These are phyloP conservation scores for Penstemon newberryi DNA, from an alignment of 257 asterid genomes.

Conservation along the genomic window DNA sequence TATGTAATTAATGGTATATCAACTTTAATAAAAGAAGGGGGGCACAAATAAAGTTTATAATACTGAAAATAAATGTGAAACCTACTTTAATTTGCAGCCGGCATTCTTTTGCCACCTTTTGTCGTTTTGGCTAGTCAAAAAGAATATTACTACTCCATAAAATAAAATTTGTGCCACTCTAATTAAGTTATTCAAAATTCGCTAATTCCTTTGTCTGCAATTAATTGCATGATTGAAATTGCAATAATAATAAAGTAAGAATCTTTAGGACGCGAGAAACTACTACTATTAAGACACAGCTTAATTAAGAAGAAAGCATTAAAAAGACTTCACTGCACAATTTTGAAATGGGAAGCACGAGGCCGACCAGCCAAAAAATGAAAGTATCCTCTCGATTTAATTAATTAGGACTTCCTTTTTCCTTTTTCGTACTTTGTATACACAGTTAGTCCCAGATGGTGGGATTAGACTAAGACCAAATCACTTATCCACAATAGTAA, in stretches of 20 bases:
- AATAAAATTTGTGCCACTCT: too few relatives aligned
- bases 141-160: neutral
- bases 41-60: constrained; percentile 8
- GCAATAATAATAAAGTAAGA: constrained; percentile 1
- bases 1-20: neutral
- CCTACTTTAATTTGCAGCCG: constrained; percentile 28
- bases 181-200: too few relatives aligned
- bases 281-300: neutral
- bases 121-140: neutral
- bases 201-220: too few relatives aligned
- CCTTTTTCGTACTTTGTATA: neutral
- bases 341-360: constrained; percentile 38
- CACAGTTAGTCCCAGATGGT: constrained; percentile 35
- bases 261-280: constrained; percentile 14
- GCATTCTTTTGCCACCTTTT: constrained; percentile 18
- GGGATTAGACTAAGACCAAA: constrained; percentile 29
- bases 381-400: constrained; percentile 13
- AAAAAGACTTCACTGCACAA: constrained; percentile 25
- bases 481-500: too few relatives aligned
- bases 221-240: too few relatives aligned
- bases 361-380: constrained; percentile 41
- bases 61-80: constrained; percentile 34
- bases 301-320: constrained; percentile 7
- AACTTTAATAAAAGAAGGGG: neutral
- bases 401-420: neutral